Evolutionary conservation across 2,329 filamentous ascomycete genomes (phyloP).

Genomic region (Dactylellina parvicollis): DNA sequence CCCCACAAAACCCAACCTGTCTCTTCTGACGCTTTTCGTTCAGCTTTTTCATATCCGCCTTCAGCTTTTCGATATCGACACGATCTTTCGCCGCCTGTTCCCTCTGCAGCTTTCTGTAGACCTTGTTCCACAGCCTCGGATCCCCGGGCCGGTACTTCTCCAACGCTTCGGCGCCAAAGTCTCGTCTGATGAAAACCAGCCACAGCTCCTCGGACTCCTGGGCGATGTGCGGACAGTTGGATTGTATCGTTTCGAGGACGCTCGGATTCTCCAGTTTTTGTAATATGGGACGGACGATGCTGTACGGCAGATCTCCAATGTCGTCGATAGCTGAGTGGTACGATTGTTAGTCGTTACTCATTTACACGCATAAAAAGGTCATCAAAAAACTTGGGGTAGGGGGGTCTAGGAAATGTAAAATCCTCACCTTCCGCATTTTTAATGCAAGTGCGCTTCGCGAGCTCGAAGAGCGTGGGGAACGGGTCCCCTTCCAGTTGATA

Average conservation of each 20-base stretch:
- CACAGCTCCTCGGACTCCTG: slow-evolving; percentile 78
- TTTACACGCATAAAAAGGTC: too few species aligned
- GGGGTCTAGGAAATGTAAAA: not conserved
- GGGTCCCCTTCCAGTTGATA: not conserved
- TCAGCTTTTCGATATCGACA: slow-evolving; percentile 29
- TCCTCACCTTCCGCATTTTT: slow-evolving; percentile 36
- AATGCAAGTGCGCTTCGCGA: slow-evolving; percentile 41
- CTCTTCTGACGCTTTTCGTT: slow-evolving; percentile 30
- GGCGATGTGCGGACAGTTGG: slow-evolving; percentile 78
- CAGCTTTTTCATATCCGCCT: slow-evolving; percentile 20
- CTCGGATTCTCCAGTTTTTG: slow-evolving; percentile 75
- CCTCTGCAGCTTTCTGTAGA: slow-evolving; percentile 69
- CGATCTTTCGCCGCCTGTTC: slow-evolving; percentile 56
- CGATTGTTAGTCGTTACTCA: not conserved
- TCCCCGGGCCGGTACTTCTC: slow-evolving; percentile 73
- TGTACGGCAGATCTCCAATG: slow-evolving; percentile 76
- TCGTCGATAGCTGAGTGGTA: slow-evolving; percentile 69
- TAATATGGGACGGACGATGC: slow-evolving; percentile 74
- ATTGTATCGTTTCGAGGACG: slow-evolving; percentile 79
- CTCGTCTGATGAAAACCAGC: slow-evolving; percentile 78
- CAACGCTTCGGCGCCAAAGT: slow-evolving; percentile 74
- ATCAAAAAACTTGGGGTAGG: not conserved
- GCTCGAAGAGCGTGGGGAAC: slow-evolving; percentile 47
- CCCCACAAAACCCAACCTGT: slow-evolving; percentile 19
- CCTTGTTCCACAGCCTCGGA: slow-evolving; percentile 77